Evolutionary conservation across 225 moss, liverwort and hornwort species (phyloP), one percentile per base, ranked within the genome.

Genomic region (Sphagnum contortum): DNA sequence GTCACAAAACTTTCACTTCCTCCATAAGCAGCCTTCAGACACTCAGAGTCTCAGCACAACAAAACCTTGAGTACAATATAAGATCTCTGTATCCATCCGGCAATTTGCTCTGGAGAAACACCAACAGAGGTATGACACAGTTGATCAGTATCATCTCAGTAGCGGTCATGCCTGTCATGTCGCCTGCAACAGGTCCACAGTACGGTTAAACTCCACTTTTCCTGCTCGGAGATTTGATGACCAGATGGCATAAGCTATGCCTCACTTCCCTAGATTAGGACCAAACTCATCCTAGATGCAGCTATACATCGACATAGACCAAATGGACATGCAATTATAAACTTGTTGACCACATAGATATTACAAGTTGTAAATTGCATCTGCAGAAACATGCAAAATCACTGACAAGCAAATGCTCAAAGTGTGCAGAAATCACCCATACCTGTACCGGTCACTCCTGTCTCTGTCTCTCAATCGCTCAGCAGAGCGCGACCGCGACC

Each of bases 391-490:
- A 55, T 55, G 29, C 29, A 0, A 29, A 59, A 59, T 10, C 11
- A 10, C n/a, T 5, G 1, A 59, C 5, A 14, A 10, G 12, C 2
- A n/a, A 10, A 59, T n/a, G 44, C 12, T 6, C 6, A 10, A 5
- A 5, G 5, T 14, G 44, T 7, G 71, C 63, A 44, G 50, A 48
- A 55, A 48, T 3, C 45, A 61, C 49, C 72, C 68, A 48, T 78
- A 90, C 93, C 86, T 90, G 71, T 88, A 69, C 50, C 87, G 83
- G 71, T 94, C 89, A 67, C 74, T 82, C 66, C 87, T 85, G 69
- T 88, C 90, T 75, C 84, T 84, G 45, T 86, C 91, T 68, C 91
- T 77, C 54, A 87, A 86, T 9, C 93, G 82, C 49, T 93, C 90
- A 68, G 75, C 79, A 3, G 94, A 94, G 53, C 83, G 87, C 4